Evolutionary conservation across 2,329 filamentous ascomycete species (phyloP).

Genomic region (Aspergillus aculeatinus): DNA sequence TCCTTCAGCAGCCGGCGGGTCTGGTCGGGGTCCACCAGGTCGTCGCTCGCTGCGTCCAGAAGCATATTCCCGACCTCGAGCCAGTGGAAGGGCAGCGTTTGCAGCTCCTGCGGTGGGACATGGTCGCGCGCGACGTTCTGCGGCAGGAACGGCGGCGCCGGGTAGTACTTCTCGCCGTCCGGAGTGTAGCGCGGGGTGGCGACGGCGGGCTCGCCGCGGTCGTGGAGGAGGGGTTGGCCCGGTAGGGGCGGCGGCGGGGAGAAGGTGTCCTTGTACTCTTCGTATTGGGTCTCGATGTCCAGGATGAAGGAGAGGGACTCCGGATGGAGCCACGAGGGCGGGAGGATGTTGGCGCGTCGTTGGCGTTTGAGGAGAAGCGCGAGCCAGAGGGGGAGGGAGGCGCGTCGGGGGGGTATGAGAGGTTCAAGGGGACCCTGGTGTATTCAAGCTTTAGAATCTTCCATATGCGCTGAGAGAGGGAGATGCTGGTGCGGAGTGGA

Average conservation of each 20-base stretch:
- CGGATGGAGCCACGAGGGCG: conserved; percentile 83
- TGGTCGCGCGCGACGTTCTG: conserved; percentile 70
- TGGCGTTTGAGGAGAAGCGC: conserved; percentile 93
- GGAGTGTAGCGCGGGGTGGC: conserved; percentile 36
- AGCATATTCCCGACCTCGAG: conserved; percentile 85
- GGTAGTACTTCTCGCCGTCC: conserved; percentile 41
- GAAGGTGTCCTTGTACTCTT: conserved; percentile 65
- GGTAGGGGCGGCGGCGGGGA: conserved; percentile 72
- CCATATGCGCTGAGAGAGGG: neutral
- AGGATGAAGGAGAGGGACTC: conserved; percentile 75
- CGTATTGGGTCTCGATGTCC: conserved; percentile 71
- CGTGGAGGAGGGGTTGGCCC: conserved; percentile 32
- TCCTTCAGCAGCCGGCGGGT: conserved; percentile 76
- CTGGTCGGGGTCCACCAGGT: conserved; percentile 71
- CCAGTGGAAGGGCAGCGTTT: conserved; percentile 84
- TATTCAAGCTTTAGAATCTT: neutral
- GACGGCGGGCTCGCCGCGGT: conserved; percentile 24
- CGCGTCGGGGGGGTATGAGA: conserved; percentile 77
- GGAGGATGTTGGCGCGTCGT: conserved; percentile 85
- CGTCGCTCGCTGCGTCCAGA: conserved; percentile 79
- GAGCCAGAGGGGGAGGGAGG: conserved; percentile 85
- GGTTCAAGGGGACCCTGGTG: conserved; percentile 71
- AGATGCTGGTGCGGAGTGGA: neutral
- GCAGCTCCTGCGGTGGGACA: conserved; percentile 41
- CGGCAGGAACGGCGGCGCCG: conserved; percentile 73